Conservation (phyloP, 2,329 filamentous ascomycete species). For the Calonectria honghensis region DNA sequence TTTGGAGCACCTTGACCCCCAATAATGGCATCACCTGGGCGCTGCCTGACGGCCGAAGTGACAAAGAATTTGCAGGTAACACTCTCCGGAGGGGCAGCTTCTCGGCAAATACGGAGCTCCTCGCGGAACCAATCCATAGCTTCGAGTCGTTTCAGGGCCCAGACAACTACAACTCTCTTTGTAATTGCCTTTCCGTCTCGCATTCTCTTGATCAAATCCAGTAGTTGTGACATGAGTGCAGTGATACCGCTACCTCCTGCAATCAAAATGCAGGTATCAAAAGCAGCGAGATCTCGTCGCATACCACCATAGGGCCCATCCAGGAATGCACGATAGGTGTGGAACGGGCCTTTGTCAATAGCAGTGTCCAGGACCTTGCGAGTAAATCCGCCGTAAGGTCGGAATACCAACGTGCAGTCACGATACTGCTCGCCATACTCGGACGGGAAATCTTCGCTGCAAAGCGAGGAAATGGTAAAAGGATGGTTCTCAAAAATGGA, state of each 20-base stretch:
- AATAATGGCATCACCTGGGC: constrained; percentile 67
- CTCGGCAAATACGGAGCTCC: constrained; percentile 92
- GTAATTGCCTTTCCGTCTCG: constrained; percentile 95
- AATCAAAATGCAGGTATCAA: constrained; percentile 94
- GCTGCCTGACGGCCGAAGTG: constrained; percentile 76
- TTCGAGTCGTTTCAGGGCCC: constrained; percentile 92
- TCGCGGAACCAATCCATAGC: constrained; percentile 99
- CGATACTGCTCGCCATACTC: constrained; percentile 91
- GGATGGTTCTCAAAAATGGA: constrained; percentile 94
- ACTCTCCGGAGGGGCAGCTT: constrained; percentile 90
- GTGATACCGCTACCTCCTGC: constrained; percentile 97
- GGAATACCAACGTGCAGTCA: constrained; percentile 93
- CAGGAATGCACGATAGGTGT: constrained; percentile 93
- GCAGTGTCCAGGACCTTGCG: constrained; percentile 88
- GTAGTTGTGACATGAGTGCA: constrained; percentile 90
- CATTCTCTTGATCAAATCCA: constrained; percentile 97
- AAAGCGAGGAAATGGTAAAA: constrained; percentile 94
- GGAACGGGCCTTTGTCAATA: constrained; percentile 89
- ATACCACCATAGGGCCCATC: constrained; percentile 97
- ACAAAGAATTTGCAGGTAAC: constrained; percentile 97
- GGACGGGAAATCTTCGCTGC: constrained; percentile 94
- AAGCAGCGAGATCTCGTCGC: constrained; percentile 90
- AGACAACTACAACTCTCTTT: constrained; percentile 92
- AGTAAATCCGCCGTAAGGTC: constrained; percentile 94
- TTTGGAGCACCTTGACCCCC: constrained; percentile 45